Percentiles rank a stretch among this genome's conserved stretches.
Evolutionary conservation across 352 stramenopile genomes (phyloP).

Genomic region (Globisporangium canariense): DNA sequence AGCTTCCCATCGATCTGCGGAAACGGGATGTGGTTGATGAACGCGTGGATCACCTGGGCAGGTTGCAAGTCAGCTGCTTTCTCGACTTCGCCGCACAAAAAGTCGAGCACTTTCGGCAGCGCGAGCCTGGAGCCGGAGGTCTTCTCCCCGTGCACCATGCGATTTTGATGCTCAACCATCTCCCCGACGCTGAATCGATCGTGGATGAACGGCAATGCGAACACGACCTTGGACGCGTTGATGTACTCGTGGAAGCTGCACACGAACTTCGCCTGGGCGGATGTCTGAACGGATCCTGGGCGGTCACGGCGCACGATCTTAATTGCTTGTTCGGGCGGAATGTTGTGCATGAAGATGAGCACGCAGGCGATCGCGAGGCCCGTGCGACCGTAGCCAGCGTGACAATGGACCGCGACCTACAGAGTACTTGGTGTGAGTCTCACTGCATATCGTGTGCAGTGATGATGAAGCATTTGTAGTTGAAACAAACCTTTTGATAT

Average conservation of each 20-base stretch:
- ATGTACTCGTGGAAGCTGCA: constrained; percentile 74
- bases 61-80: constrained; percentile 18
- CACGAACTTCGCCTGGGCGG: constrained; percentile 70
- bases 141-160: constrained; percentile 45
- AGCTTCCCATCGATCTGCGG: constrained; percentile 10
- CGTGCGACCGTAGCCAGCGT: constrained; percentile 86
- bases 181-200: constrained; percentile 64
- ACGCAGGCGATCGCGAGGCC: constrained; percentile 85
- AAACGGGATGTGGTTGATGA: constrained; percentile 20
- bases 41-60: constrained; percentile 18
- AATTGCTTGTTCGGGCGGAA: constrained; percentile 62
- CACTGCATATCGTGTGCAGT: neutral
- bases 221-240: constrained; percentile 62
- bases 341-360: constrained; percentile 82
- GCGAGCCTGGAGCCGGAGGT: constrained; percentile 19
- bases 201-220: constrained; percentile 69
- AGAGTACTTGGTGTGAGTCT: neutral
- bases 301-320: constrained; percentile 69
- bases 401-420: constrained; percentile 86
- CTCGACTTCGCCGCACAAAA: constrained; percentile 55
- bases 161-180: constrained; percentile 71
- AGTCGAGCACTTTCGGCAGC: constrained; percentile 60
- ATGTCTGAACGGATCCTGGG: constrained; percentile 76
- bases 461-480: neutral
- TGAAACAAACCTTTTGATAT: constrained; percentile 39